These are phyloP conservation scores for Leccinum subgranulosum DNA, from an alignment of 768 basidiomycete species.

Conservation along the genomic window DNA sequence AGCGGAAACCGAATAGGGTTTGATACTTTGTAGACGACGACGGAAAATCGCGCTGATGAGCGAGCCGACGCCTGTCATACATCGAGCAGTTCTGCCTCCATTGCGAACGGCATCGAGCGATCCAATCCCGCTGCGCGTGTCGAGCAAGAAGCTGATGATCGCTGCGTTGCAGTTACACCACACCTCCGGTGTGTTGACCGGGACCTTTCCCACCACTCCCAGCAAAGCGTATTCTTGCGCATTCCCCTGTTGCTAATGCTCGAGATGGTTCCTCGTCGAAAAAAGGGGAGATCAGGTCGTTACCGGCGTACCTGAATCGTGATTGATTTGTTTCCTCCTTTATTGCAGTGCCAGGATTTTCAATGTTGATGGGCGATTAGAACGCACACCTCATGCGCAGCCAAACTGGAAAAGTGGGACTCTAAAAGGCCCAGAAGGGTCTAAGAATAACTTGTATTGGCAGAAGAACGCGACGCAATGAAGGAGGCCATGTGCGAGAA, in stretches of 20 bases:
- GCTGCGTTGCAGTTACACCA: slow-evolving; percentile 70
- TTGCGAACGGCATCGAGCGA: slow-evolving; percentile 2
- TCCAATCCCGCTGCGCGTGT: slow-evolving; percentile 57
- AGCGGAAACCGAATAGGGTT: slow-evolving; percentile 12
- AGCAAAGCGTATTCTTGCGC: slow-evolving; percentile 95
- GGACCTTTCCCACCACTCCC: slow-evolving; percentile 89
- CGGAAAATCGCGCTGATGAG: too few species aligned
- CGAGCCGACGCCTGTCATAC: too few species aligned
- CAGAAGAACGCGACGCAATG: slow-evolving; percentile 46
- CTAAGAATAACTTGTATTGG: slow-evolving; percentile 45
- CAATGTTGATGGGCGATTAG: too few species aligned
- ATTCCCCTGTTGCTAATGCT: slow-evolving; percentile 83
- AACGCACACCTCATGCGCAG: too few species aligned
- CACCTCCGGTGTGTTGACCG: slow-evolving; percentile 80
- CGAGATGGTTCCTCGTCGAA: slow-evolving; percentile 61
- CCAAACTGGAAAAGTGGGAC: too few species aligned
- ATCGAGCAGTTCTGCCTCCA: neutral
- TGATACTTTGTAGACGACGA: neutral
- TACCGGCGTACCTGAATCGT: neutral
- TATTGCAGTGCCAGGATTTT: slow-evolving; percentile 13
- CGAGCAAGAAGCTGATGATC: slow-evolving; percentile 77
- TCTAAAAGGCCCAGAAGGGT: slow-evolving; percentile 40
- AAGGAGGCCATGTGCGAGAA: slow-evolving; percentile 52
- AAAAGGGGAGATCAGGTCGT: too few species aligned
- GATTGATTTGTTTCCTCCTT: neutral